Base-by-base conservation (phyloP, 2,329 filamentous ascomycete species). In the Magnaporthiopsis incrustans region DNA sequence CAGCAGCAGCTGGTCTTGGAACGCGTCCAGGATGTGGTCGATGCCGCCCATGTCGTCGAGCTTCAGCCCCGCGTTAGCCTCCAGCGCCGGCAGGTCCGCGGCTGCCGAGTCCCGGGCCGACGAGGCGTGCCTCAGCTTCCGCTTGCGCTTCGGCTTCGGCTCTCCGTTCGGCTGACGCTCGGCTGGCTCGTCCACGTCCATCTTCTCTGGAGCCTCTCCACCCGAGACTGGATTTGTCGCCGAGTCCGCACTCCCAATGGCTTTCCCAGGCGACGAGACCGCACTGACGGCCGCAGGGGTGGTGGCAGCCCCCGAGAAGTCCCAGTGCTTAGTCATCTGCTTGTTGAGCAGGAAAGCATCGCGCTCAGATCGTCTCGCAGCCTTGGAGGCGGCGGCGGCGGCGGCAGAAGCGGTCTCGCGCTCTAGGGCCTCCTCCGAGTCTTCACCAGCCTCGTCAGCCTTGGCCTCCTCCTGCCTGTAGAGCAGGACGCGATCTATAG, bases 401-500 rank as follows among this genome's bases (percentile, higher is more conserved):
- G 68, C 65, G 57, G 70, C 68, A 59, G n/a, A n/a, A n/a, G 72
- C 64, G 33, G 66, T 64, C 56, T 66, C 68, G 66, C 50, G 75
- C 72, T 77, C 74, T 14, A 70, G 73, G 68, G 72, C 81, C 72
- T 74, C 85, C 68, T 74, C 76, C 64, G 73, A 82, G 33, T 82
- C 79, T 26, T 82, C 79, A 2, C 78, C 78, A 44, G 84, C 82
- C 61, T 81, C 81, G 4, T 82, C 84, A 30, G 84, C 82, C 60
- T 79, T 82, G 18, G 79, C 74, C 66, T 87, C 83, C 68, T 91
- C 85, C 68, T 87, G 89, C 6, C 94, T 79, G 25, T 92, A 85
- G 10, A 88, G 84, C 22, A 97, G 78, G 0, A 93, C 91, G 10
- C 91, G 82, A 67, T 96, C 92, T 67, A 98, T 91, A 50, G 90